A percentile compares a stretch with the other conserved stretches of the same genome.
phyloP scores from a whole-genome alignment of 2,329 filamentous ascomycete species.

The Zopfia rhizophila region DNA sequence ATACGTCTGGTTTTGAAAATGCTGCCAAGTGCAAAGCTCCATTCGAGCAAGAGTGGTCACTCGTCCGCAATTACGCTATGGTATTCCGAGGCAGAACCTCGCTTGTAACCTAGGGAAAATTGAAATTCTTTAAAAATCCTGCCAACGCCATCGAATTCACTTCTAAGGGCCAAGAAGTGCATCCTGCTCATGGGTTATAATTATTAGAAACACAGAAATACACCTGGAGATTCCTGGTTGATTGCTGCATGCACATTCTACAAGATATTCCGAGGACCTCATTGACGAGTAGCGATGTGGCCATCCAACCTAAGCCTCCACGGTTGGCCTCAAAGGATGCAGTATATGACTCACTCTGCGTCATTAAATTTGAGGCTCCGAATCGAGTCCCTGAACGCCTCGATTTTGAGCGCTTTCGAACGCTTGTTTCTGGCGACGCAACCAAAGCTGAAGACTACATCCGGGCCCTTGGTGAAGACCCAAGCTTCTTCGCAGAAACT shows the following conservation, averaged over 20 bases:
- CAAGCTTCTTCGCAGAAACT: conserved; percentile 63
- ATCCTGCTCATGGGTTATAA: conserved; percentile 60
- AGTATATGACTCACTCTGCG: conserved; percentile 40
- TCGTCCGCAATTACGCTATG: conserved; percentile 48
- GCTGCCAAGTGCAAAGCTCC: conserved; percentile 43
- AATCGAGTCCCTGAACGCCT: conserved; percentile 62
- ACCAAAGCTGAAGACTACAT: conserved; percentile 64
- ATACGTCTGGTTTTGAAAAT: conserved; percentile 55
- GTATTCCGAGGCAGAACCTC: conserved; percentile 42
- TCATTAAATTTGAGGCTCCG: conserved; percentile 63
- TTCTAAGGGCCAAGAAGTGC: conserved; percentile 47
- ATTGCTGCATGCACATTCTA: conserved; percentile 60
- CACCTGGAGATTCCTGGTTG: conserved; percentile 61
- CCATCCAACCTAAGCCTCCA: conserved; percentile 54
- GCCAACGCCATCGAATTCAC: conserved; percentile 54
- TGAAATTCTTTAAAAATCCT: conserved; percentile 51
- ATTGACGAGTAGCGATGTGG: conserved; percentile 49
- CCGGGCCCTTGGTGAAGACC: conserved; percentile 68
- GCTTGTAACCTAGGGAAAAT: conserved; percentile 51
- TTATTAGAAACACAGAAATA: conserved; percentile 64
- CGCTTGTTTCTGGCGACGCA: conserved; percentile 56
- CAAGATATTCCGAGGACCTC: too few relatives aligned
- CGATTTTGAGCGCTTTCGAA: conserved; percentile 58
- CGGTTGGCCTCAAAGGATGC: conserved; percentile 36
- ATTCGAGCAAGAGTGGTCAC: conserved; percentile 30